Base-by-base conservation (phyloP, 2,329 filamentous ascomycete species). In the Spiromastix sp. region DNA sequence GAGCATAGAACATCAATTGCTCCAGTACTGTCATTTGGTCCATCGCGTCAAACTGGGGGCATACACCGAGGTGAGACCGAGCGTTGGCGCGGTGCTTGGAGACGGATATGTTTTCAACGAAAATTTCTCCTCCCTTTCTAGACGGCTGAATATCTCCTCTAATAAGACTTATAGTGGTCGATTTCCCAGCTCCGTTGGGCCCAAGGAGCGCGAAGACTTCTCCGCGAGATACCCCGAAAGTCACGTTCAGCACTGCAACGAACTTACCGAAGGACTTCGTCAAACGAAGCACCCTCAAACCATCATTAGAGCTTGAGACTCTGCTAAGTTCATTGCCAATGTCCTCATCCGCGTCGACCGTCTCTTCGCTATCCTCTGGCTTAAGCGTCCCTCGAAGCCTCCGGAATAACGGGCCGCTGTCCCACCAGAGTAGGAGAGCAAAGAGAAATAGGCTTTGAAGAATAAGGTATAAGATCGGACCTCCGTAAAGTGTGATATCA, bases 181-280 rank as follows among this genome's bases (percentile, higher is more conserved):
- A 85, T 50, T 95, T 95, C 38, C 87, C 87, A 1, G 87, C 89
- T 16, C 87, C 86, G 51, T 94, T 94, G 11, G 87, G 86, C 0
- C 87, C 87, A 1, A 96, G 71, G 0, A 95, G 70, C 0, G 86
- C 86, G 59, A 93, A 94, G 1, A 93, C 82, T 54, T 94, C 81
- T 32, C 83, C 81, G 32, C 74, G 76, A 11, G 74, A 72, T 20
- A 95, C 80, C 12, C 81, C 80, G 49, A 95, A 94, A 0, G 81
- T 84, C 27, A 93, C 74, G 48, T 94, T 83, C 47, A 93, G 79
- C n/a, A 95, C 85, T 3, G 85, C 87, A 1, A 78, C 76, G 46
- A 81, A 79, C 42, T 70, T 70, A 10, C 77, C 74, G 46, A 94
- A 95, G 0, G 72, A 69, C 57, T 94, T 95, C 20, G 79, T 85